Base-by-base conservation (phyloP, 768 basidiomycete species). In the Xerocomellus dryophilus region DNA sequence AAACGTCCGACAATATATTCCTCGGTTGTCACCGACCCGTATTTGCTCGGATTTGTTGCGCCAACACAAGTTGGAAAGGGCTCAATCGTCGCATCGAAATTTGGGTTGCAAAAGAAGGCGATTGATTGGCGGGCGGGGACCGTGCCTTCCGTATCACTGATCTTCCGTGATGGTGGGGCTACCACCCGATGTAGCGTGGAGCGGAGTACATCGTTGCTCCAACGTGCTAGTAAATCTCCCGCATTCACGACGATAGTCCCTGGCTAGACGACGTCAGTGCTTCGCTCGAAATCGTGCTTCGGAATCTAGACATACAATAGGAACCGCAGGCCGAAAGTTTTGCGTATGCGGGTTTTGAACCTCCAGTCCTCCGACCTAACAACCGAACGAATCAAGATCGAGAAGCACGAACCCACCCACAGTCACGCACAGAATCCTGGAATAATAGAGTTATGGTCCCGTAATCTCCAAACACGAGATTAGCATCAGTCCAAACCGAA, bases 21-120 rank as follows among this genome's bases (percentile, higher is more conserved):
- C 52, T 85, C 88, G 3, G 90, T 81, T 47, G 81, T 86, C 49
- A 92, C 76, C 1, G 88, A 71, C n/a, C 78, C 72, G 65, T 92
- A 90, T 71, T 86, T 90, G 29, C 81, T 83, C 29, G 85, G 83
- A 29, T 69, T 70, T 34, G 60, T 57, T 36, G 58, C 18, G 32
- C 51, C 51, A 21, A 70, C 54, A 58, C 82, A 83, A 51, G 81
- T 87, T 18, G 90, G 88, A 25, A 93, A 69, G 59, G 90, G 89
- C 14, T 82, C 74, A 50, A 93, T 84, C 53, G 78, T 74, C 12
- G 87, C 74, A 39, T 78, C 78, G 61, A 81, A 82, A 59, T 92
- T 90, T 4, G 90, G 90, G 61, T 88, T 92, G 75, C 87, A 90
- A 72, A 93, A 93, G 76, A 89, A 93, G 8, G 88, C 91, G 47